Conservation (phyloP, 2,329 filamentous ascomycete species). For the Harringtonia lauricola region DNA sequence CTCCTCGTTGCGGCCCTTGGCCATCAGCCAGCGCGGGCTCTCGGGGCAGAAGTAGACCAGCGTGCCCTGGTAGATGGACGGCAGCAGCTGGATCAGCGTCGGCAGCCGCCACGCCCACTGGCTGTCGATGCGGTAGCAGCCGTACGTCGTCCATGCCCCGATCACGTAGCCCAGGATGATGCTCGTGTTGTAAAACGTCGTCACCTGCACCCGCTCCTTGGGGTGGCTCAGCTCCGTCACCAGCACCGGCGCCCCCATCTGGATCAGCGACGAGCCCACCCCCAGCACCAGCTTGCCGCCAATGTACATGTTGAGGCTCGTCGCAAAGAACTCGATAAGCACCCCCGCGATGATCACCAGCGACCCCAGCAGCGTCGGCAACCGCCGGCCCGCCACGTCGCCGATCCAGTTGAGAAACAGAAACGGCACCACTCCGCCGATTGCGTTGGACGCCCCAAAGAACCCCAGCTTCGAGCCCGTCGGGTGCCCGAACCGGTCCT, state of each 20-base stretch:
- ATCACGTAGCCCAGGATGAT: constrained; percentile 2
- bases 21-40: constrained; percentile 17
- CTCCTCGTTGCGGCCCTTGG: constrained; percentile 9
- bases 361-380: constrained; percentile 24
- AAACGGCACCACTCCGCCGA: constrained; percentile 28
- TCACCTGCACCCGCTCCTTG: constrained; percentile 21
- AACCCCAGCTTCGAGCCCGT: constrained; percentile 25
- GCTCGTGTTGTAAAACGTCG: constrained; percentile 11
- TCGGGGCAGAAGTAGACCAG: constrained; percentile 14
- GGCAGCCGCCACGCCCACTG: constrained; percentile 12
- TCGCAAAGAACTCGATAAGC: constrained; percentile 24
- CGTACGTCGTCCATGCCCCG: constrained; percentile 14
- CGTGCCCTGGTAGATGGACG: constrained; percentile 9
- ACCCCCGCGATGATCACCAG: constrained; percentile 27
- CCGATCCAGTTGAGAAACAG: constrained; percentile 24
- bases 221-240: constrained; percentile 26
- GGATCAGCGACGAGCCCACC: constrained; percentile 24
- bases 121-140: constrained; percentile 7
- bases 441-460: constrained; percentile 26
- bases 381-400: constrained; percentile 21
- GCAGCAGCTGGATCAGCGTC: constrained; percentile 10
- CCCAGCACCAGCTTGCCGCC: constrained; percentile 24
- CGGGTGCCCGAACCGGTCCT: constrained; percentile 25
- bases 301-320: constrained; percentile 24
- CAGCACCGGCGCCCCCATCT: constrained; percentile 30